Base-by-base conservation (phyloP, 148 eudicot species). In the Gaultheria prostrata region DNA sequence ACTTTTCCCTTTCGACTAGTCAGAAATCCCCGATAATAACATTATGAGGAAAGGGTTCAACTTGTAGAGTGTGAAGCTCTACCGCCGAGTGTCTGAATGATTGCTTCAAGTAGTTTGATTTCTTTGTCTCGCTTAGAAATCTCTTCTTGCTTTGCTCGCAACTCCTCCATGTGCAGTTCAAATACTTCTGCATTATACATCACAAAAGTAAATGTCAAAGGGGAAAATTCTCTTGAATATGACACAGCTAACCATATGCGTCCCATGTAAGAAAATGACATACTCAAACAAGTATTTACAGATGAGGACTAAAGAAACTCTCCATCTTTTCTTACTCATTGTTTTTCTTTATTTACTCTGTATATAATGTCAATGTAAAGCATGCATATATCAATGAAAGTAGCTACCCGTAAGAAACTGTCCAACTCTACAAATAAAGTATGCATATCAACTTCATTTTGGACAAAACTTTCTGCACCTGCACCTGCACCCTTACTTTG, bases 51-150 rank as follows among this genome's bases (percentile, higher is more conserved):
- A 65, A 65, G 45, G 14, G 28, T 5, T 46, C 24, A 30, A 17
- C 77, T 88, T 67, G 86, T 45, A 71, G 87, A 79, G 87, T 80
- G 83, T 63, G 89, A 86, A 49, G 85, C 87, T 87, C 80, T 93
- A 18, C 97, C 97, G 6, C 99, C 98, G 14, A 97, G 97, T 33
- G 98, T 97, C 88, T 92, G 93, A 82, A 97, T 93, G 78, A 97
- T 92, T 86, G 99, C 94, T 90, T 94, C 98, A 57, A 97, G 85
- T 51, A 94, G 91, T 82, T 97, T 97, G n/a, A 97, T 97, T 84
- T 97, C 97, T 20, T 84, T 85, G 56, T 97, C 99, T 67, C 97
- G 93, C 89, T 92, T 94, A 76, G 75, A 83, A 80, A 94, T 94
- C 89, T 97, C 96, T 46, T 93, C 95, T 86, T 97, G 98, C 87